Evolutionary conservation across 345 rosid genomes (phyloP).

Genomic region (Gynandropsis gynandra): DNA sequence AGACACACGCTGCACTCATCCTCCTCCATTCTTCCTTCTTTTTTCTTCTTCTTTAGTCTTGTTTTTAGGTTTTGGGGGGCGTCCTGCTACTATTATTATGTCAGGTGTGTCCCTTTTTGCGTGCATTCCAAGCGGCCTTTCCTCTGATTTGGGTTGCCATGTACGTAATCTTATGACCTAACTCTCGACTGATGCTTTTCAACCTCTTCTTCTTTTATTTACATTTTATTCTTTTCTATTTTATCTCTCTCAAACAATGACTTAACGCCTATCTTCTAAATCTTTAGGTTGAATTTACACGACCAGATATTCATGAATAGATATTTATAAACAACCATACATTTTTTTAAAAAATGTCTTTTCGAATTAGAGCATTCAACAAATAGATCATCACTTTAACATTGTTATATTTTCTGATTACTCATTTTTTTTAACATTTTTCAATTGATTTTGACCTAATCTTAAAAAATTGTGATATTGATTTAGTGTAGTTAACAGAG

Average conservation of each 20-base stretch:
- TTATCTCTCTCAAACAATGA: constrained; percentile 22
- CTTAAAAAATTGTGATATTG: too few species aligned
- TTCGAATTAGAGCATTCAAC: too few species aligned
- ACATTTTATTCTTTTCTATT: not conserved
- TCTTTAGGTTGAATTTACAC: not conserved
- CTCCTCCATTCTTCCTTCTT: constrained; percentile 13
- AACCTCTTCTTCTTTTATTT: constrained; percentile 16
- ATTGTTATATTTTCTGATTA: too few species aligned
- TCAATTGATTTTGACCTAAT: too few species aligned
- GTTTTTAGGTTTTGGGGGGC: not conserved
- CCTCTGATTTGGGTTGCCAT: constrained; percentile 17
- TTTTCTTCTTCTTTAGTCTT: not conserved
- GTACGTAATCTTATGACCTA: constrained; percentile 30
- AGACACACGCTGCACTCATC: constrained; percentile 56
- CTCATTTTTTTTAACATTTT: too few species aligned
- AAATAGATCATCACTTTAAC: too few species aligned
- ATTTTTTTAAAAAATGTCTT: too few species aligned
- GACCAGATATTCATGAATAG: not conserved
- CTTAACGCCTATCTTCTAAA: constrained; percentile 17
- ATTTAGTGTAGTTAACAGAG: too few species aligned
- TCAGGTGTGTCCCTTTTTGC: constrained; percentile 28
- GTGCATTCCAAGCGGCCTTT: constrained; percentile 22
- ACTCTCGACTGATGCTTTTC: constrained; percentile 28
- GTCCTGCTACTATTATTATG: constrained; percentile 16
- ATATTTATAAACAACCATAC: not conserved